A percentile compares a stretch with the other conserved stretches of the same genome.
Conservation (phyloP, 768 basidiomycete genomes). For the Mycena sanguinolenta region DNA sequence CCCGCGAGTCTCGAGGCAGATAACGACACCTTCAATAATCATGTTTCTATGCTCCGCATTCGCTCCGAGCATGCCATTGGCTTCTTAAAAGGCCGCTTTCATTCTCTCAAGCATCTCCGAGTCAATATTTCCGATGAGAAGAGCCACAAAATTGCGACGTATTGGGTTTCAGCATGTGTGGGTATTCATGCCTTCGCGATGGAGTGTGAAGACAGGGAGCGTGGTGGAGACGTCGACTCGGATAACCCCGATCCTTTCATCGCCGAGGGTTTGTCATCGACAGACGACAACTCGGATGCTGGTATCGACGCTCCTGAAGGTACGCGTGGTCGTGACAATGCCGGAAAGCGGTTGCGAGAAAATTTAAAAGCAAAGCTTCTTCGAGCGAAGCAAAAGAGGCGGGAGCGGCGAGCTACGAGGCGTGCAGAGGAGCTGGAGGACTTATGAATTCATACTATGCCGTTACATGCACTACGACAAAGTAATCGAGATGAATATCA, state of each 20-base stretch:
- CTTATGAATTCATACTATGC: background rate
- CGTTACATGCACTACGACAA: no score
- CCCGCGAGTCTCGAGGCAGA: background rate
- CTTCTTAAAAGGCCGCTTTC: slow-evolving; percentile 25
- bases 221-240: slow-evolving; percentile 7
- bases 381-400: background rate
- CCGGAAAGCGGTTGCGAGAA: slow-evolving; percentile 8
- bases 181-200: slow-evolving; percentile 42
- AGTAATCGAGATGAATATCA: background rate
- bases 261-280: slow-evolving; percentile 4
- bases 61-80: slow-evolving; percentile 26
- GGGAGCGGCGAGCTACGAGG: background rate
- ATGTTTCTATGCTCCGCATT: slow-evolving; percentile 21
- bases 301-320: background rate
- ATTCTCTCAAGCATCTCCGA: slow-evolving; percentile 21
- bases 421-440: background rate
- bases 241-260: slow-evolving; percentile 22
- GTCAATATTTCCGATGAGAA: slow-evolving; percentile 13
- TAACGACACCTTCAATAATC: slow-evolving; percentile 25
- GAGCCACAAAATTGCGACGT: slow-evolving; percentile 41
- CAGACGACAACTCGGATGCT: background rate
- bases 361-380: slow-evolving; percentile 4
- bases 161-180: slow-evolving; percentile 45
- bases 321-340: background rate
- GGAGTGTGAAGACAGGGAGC: slow-evolving; percentile 39